A percentile compares a stretch with the other conserved stretches of the same genome.
phyloP scores from a whole-genome alignment of 495 filamentous ascomycete genomes.

The Penicillium arizonense region DNA sequence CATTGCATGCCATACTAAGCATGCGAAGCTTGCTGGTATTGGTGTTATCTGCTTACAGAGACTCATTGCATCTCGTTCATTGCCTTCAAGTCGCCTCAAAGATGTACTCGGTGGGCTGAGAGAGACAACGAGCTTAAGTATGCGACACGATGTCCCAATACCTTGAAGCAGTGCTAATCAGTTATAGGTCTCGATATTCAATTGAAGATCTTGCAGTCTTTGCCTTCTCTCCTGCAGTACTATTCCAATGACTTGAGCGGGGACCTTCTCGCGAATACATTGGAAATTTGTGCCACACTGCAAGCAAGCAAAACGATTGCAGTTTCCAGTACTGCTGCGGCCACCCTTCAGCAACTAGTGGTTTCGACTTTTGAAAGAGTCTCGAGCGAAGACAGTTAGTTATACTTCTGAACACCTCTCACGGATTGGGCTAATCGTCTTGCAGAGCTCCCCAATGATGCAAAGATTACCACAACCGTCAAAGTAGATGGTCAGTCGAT shows the following conservation, averaged over 20 bases:
- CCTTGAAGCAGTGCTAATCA: conserved; percentile 22
- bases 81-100: conserved; percentile 70
- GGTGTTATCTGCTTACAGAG: conserved; percentile 86
- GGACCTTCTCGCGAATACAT: conserved; percentile 72
- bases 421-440: conserved; percentile 30
- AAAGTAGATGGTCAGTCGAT: conserved; percentile 58
- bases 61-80: conserved; percentile 73
- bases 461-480: conserved; percentile 31
- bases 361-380: conserved; percentile 93
- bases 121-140: conserved; percentile 70
- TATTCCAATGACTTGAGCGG: conserved; percentile 80
- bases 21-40: conserved; percentile 83
- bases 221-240: conserved; percentile 89
- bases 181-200: conserved; percentile 80
- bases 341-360: conserved; percentile 91
- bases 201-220: conserved; percentile 89
- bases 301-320: conserved; percentile 88
- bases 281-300: conserved; percentile 88
- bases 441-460: conserved; percentile 54
- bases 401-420: not conserved
- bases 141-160: conserved; percentile 1
- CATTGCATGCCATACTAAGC: conserved; percentile 83
- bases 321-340: conserved; percentile 91
- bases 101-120: conserved; percentile 84
- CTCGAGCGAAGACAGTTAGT: conserved; percentile 66